Evolutionary conservation across 306 rosid species (phyloP).

Genomic region (Astragalus membranaceus): DNA sequence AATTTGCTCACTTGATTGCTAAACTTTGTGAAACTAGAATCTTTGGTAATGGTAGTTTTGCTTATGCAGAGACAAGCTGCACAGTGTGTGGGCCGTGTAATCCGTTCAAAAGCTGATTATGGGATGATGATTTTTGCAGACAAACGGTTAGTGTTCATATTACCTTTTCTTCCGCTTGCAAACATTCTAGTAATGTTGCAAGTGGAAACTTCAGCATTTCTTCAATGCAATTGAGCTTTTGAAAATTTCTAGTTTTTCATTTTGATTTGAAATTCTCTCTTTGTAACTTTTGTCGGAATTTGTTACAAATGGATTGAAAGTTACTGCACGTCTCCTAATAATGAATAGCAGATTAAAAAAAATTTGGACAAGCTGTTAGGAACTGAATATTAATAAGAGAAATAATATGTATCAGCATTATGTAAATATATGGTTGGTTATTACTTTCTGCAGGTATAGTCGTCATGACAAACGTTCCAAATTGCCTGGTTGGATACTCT

Average conservation of each 20-base stretch:
- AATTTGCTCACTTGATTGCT: not conserved
- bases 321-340: not conserved
- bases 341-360: not conserved
- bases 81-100: constrained; percentile 94
- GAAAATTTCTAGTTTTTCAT: not conserved
- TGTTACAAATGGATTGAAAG: not conserved
- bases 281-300: not conserved
- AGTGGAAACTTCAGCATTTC: not conserved
- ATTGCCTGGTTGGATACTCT: constrained; percentile 90
- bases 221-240: not conserved
- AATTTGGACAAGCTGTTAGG: not conserved
- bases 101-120: constrained; percentile 94
- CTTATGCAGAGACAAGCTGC: constrained; percentile 91
- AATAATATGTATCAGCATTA: too few species aligned
- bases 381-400: too few species aligned
- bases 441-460: constrained; percentile 58
- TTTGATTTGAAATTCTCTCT: not conserved
- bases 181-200: not conserved
- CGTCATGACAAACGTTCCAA: constrained; percentile 97
- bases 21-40: not conserved
- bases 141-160: constrained; percentile 51
- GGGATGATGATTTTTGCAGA: constrained; percentile 99
- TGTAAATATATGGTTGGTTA: not conserved
- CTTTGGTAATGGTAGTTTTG: constrained; percentile 5
- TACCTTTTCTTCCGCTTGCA: not conserved